These are phyloP conservation scores for Pestalotiopsis sp. DNA, from an alignment of 2,329 filamentous ascomycete species.

Conservation along the genomic window DNA sequence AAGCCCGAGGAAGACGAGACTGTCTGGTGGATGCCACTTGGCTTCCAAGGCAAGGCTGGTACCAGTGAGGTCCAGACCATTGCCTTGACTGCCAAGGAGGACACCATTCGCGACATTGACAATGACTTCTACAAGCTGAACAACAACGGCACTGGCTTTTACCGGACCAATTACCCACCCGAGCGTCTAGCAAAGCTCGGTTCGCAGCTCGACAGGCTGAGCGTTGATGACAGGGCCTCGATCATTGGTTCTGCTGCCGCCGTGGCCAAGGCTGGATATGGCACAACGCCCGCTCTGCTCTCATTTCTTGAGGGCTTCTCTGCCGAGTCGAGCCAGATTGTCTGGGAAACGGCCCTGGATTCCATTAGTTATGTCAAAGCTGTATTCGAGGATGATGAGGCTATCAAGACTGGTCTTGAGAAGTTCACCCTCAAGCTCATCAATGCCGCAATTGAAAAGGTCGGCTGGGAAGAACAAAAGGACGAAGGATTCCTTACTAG, in stretches of 20 bases:
- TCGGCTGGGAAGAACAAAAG: constrained; percentile 84
- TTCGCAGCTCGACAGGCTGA: constrained; percentile 74
- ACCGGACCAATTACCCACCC: constrained; percentile 92
- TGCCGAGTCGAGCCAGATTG: constrained; percentile 80
- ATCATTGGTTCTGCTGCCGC: constrained; percentile 89
- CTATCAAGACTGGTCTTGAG: constrained; percentile 72
- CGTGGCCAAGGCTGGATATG: constrained; percentile 84
- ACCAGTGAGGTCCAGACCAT: constrained; percentile 64
- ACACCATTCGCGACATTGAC: constrained; percentile 74
- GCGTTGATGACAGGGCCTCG: constrained; percentile 87
- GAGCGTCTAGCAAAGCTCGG: constrained; percentile 79
- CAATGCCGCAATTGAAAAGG: constrained; percentile 70
- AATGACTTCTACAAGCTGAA: constrained; percentile 93
- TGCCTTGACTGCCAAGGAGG: constrained; percentile 75
- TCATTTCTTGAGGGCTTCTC: constrained; percentile 85
- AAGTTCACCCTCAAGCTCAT: constrained; percentile 80
- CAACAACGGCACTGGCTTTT: constrained; percentile 83
- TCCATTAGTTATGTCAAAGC: constrained; percentile 77
- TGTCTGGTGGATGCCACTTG: constrained; percentile 93
- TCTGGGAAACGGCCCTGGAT: constrained; percentile 84
- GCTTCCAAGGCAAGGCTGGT: constrained; percentile 75
- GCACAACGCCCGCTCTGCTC: constrained; percentile 79
- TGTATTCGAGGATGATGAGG: constrained; percentile 79
- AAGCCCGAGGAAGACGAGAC: constrained; percentile 90
- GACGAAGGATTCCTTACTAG: constrained; percentile 81